Base-by-base conservation (phyloP, 495 filamentous ascomycete genomes). In the Aspergillus sclerotioniger region DNA sequence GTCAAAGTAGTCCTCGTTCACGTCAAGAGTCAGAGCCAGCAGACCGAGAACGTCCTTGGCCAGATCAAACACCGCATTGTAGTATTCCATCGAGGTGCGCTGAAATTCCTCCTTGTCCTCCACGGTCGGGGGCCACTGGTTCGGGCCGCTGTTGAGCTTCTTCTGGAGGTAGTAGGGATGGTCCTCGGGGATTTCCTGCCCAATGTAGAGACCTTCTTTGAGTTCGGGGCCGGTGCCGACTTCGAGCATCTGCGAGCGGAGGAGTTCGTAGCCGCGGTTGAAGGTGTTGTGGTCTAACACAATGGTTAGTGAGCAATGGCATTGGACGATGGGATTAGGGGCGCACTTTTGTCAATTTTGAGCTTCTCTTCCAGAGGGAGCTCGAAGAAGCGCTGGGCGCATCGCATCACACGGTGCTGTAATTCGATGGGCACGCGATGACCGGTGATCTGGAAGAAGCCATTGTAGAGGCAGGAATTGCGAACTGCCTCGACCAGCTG, bases 301-400 rank as follows among this genome's bases (percentile, higher is more conserved):
- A 57, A 64, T 19, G 62, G 58, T 39, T 3, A 3, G 33, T 37
- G 37, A 6, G 17, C 8, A 17, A 16, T 8, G 12, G 41, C 41
- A 37, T 69, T 55, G 20, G 17, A 28, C 8, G 43, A 6, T 55
- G 65, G 9, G 15, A 15, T 13, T 10, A 28, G 33, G 19, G 3
- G n/a, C 19, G 12, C 50, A 72, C 74, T 76, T 50, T 76, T 73
- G 50, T 78, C 70, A 44, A 82, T 67, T 39, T 75, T 66, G 43
- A 76, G 57, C 62, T 84, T 84, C 57, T 82, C 75, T 28, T 81
- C 80, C 17, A 80, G 53, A 1, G 81, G 76, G 0, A 83, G 68
- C 8, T 71, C 69, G 54, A 85, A 86, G 48, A 86, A 77, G 1
- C 69, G 67, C 55, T 77, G 73, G 0, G 78, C 73, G 52, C 68